Evolutionary conservation across 352 stramenopile species (phyloP), one percentile per base, ranked within the genome.

Genomic region (Globisporangium ultimum): DNA sequence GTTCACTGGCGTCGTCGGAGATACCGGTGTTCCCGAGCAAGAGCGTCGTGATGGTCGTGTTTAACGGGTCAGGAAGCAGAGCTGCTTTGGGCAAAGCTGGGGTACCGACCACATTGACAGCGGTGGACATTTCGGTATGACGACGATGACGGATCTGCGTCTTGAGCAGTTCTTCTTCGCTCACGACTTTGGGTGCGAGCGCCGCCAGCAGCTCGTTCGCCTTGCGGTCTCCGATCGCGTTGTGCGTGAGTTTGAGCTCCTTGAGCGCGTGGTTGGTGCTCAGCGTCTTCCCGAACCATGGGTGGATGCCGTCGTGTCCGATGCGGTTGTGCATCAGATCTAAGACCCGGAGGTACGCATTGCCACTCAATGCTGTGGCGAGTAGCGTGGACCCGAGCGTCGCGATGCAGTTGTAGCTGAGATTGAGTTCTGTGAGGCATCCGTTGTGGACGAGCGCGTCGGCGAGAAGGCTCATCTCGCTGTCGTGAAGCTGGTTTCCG

Each of bases 271-370:
- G 54, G 58, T 92, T 92, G 28, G 62, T 53, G 2, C 77, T 70
- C 52, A 92, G 64, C 8, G 78, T 80, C 38, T 72, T 61, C 10
- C 80, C 80, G 32, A 92, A 75, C 83, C 83, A 92, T 17, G 74
- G 71, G 9, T 59, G 64, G 21, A 90, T 64, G 3, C 83, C 83
- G 10, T 84, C 71, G 4, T 59, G 67, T 8, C 80, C 77, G 21
- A 90, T 86, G 20, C 67, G 78, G 41, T 92, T 92, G 71, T 92
- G 79, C 58, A 71, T 78, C 34, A 92, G 66, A 57, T 92, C 78
- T 8, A 92, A 50, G 0, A 81, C 32, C 24, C 53, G 65, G 36
- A 92, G 58, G 24, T 70, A 57, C 0, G 46, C 40, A 46, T 92
- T 87, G 13, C 67, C 58, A 6, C 47, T 52, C 22, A 92, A 49